Percentiles rank a stretch among this genome's conserved stretches.
These are phyloP conservation scores for Anastatica hierochuntica DNA, from an alignment of 345 rosid genomes.

Conservation along the genomic window DNA sequence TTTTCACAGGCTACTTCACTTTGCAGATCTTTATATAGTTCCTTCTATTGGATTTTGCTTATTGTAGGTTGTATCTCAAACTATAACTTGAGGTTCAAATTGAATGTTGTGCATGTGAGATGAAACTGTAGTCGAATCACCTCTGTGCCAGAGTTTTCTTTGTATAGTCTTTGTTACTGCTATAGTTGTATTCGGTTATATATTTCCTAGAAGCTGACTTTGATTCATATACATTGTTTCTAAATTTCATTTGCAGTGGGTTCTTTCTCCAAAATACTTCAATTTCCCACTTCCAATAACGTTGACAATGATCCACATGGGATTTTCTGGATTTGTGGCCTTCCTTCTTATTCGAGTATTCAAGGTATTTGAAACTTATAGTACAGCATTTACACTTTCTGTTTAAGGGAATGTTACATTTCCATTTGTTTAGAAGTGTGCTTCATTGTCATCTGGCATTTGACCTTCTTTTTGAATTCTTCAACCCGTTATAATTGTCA, in stretches of 20 bases:
- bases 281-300: constrained; percentile 85
- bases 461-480: no score
- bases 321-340: constrained; percentile 65
- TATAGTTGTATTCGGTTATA: no score
- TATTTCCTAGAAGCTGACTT: not conserved
- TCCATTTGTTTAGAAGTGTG: no score
- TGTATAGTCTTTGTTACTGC: not conserved
- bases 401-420: not conserved
- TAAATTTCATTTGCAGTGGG: constrained; percentile 85
- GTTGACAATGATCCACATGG: constrained; percentile 95
- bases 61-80: no score
- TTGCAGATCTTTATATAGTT: no score
- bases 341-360: constrained; percentile 84
- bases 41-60: no score
- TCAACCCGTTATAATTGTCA: no score
- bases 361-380: constrained; percentile 44
- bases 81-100: no score
- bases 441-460: no score
- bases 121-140: not conserved
- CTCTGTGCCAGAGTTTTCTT: not conserved
- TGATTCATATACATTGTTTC: not conserved
- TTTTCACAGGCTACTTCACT: no score
- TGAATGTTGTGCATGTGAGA: no score
- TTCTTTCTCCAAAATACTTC: constrained; percentile 84
- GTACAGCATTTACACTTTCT: not conserved